Base-by-base conservation (phyloP, 768 basidiomycete species). In the Podaxis carcinomalis region DNA sequence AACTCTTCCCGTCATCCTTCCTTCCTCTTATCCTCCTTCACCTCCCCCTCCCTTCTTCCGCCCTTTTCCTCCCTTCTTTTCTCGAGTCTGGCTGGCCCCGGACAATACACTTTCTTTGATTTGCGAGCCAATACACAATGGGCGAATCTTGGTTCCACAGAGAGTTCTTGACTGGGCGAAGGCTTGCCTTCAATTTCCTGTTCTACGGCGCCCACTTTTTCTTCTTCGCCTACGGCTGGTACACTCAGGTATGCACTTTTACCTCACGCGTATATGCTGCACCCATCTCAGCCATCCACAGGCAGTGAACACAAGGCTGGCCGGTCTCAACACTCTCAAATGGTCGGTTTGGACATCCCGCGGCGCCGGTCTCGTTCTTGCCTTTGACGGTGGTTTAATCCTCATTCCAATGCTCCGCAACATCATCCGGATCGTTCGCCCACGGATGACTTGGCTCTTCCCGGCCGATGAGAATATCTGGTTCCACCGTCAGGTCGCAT, bases 401-500 rank as follows among this genome's bases (percentile, higher is more conserved):
- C 82, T 95, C 56, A 69, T 98, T 50, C 95, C 95, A 36, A 89
- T 96, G 87, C 72, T 95, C 60, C 90, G 94, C 69, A 95, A 95
- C 71, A 75, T 93, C 69, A 85, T 96, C 71, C 89, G 91, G 62
- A 74, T 92, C 64, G 75, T 95, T 64, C 89, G 95, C 37, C 95
- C 94, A 19, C 84, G 79, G 65, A 68, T 96, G 50, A 74, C 84
- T n/a, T 89, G 90, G 84, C 75, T 91, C 59, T 87, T 96, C 79
- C 94, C 94, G 14, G 89, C 90, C 61, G 95, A 98, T 72, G 94
- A 96, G 78, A 93, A 92, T 66, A 89, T 96, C 69, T 95, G 94
- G 95, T 94, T 91, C 81, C 94, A 97, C 73, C 80, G 93, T 60
- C 93, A 95, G 70, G 91, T 96, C 47, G 95, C 95, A 16, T 98